Percentiles rank a stretch among this genome's conserved stretches.
These are phyloP conservation scores for Citrus inodora DNA, from an alignment of 345 rosid genomes.

Conservation along the genomic window DNA sequence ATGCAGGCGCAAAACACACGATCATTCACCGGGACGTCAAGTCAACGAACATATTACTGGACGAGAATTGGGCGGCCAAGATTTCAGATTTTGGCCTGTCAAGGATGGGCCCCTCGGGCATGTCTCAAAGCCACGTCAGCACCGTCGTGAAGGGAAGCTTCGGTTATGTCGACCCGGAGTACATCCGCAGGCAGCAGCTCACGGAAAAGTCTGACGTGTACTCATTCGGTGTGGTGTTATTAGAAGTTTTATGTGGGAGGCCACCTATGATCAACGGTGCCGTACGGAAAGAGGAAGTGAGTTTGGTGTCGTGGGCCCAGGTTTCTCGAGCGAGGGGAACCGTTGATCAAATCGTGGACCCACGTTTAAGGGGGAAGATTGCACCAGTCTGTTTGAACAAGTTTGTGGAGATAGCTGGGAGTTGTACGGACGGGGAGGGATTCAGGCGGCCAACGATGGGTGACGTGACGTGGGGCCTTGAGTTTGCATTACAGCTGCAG, in stretches of 20 bases:
- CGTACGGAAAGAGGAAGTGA: background rate
- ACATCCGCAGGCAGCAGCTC: slow-evolving; percentile 13
- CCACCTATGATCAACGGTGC: background rate
- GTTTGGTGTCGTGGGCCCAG: slow-evolving; percentile 21
- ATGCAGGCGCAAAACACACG: slow-evolving; percentile 17
- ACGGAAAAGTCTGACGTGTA: slow-evolving; percentile 31
- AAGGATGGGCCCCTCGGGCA: slow-evolving; percentile 18
- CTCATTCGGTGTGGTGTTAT: slow-evolving; percentile 32
- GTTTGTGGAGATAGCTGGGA: slow-evolving; percentile 16
- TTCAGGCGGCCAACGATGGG: slow-evolving; percentile 21
- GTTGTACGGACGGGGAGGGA: slow-evolving; percentile 12
- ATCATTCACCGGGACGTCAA: slow-evolving; percentile 33
- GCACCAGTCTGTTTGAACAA: slow-evolving; percentile 19
- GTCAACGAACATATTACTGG: slow-evolving; percentile 22
- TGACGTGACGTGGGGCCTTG: slow-evolving; percentile 20
- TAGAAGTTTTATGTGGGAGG: slow-evolving; percentile 30
- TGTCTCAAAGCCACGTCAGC: slow-evolving; percentile 13
- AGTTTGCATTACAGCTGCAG: slow-evolving; percentile 24
- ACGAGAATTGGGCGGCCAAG: slow-evolving; percentile 25
- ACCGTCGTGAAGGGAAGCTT: slow-evolving; percentile 23
- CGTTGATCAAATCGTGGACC: slow-evolving; percentile 20
- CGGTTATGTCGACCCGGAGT: slow-evolving; percentile 32
- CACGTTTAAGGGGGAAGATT: slow-evolving; percentile 13
- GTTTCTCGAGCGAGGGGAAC: slow-evolving; percentile 1
- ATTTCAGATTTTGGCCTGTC: slow-evolving; percentile 27